Conservation (phyloP, 306 rosid genomes). For the Abrus pulchellus region DNA sequence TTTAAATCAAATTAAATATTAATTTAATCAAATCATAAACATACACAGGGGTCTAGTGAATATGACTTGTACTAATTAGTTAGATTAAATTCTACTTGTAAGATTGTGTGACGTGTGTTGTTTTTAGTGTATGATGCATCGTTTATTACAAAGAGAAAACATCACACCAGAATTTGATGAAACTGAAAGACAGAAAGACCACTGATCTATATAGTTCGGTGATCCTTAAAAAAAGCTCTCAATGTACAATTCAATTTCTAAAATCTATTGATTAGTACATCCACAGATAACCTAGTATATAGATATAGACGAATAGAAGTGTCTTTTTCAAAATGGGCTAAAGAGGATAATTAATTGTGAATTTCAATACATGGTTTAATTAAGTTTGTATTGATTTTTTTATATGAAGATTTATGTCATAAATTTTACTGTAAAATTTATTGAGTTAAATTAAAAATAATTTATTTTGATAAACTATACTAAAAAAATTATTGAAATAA, state of each 20-base stretch:
- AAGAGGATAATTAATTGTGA: neutral
- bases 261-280: neutral
- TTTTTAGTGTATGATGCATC: neutral
- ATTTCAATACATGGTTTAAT: too few species aligned
- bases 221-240: neutral
- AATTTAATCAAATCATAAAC: neutral
- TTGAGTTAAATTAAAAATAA: too few species aligned
- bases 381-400: too few species aligned
- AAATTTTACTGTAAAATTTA: too few species aligned
- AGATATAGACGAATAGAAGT: neutral
- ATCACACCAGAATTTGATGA: neutral
- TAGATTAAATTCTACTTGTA: neutral
- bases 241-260: conserved; percentile 17
- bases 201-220: neutral
- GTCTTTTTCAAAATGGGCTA: neutral
- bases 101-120: neutral
- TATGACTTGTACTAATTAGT: neutral
- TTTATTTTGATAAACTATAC: too few species aligned
- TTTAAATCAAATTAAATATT: too few species aligned
- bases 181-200: neutral
- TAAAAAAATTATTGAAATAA: too few species aligned
- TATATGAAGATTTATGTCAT: too few species aligned
- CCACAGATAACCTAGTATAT: neutral
- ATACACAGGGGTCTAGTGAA: neutral
- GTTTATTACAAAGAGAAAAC: neutral